Evolutionary conservation across 2,329 filamentous ascomycete genomes (phyloP).

Genomic region (Dendrostoma leiphaemia): DNA sequence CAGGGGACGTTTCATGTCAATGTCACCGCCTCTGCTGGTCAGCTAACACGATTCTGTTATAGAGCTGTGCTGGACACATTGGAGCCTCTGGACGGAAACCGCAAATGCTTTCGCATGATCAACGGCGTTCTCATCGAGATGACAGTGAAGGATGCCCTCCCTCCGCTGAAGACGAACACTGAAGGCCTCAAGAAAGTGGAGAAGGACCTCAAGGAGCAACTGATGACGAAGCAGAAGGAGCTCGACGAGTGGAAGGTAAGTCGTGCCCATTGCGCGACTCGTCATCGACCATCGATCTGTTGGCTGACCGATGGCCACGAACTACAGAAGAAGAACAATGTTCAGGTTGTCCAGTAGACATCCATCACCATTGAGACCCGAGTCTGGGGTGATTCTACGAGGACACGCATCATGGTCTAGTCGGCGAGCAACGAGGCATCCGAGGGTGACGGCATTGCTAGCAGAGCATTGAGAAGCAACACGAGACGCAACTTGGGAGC

Average conservation of each 20-base stretch:
- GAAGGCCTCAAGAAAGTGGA: conserved; percentile 92
- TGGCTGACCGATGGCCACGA: background rate
- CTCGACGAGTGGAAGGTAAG: conserved; percentile 98
- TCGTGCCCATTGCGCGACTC: background rate
- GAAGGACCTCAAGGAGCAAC: conserved; percentile 93
- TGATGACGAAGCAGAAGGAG: conserved; percentile 91
- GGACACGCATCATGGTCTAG: background rate
- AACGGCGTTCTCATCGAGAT: conserved; percentile 95
- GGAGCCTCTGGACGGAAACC: conserved; percentile 74
- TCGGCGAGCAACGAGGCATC: background rate
- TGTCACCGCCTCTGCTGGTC: conserved; percentile 14
- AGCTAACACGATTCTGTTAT: conserved; percentile 16
- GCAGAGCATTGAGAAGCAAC: background rate
- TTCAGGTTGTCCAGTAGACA: conserved; percentile 72
- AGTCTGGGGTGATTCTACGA: background rate
- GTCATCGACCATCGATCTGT: conserved; percentile 8
- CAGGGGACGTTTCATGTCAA: too few relatives aligned
- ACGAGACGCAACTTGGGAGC: background rate
- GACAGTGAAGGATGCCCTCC: conserved; percentile 89
- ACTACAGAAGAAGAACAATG: conserved; percentile 80
- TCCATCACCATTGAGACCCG: background rate
- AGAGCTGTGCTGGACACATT: conserved; percentile 95
- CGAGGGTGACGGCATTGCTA: background rate
- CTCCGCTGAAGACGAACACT: conserved; percentile 87
- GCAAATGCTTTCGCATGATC: conserved; percentile 98